A percentile compares a stretch with the other conserved stretches of the same genome.
These are phyloP conservation scores for Vigna trinervia DNA, from an alignment of 306 rosid species.

Conservation along the genomic window DNA sequence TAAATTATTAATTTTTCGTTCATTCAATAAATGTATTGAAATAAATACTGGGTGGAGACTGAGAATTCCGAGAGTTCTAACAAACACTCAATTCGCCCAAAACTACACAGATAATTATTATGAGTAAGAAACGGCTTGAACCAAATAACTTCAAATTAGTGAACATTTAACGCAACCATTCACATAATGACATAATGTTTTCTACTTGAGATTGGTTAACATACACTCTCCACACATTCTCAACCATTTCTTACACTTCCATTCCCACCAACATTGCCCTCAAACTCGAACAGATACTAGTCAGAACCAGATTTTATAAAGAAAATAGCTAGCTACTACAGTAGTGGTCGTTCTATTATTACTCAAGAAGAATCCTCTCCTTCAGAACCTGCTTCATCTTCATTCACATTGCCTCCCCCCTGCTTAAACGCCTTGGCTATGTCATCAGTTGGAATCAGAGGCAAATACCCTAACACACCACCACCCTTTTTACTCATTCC, in stretches of 20 bases:
- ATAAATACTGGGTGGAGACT: too few relatives aligned
- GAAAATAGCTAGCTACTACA: not conserved
- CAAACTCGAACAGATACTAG: constrained; percentile 8
- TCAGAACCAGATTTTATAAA: not conserved
- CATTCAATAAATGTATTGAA: too few relatives aligned
- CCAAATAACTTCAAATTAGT: not conserved
- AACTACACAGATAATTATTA: not conserved
- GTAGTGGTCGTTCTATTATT: not conserved
- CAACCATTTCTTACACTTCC: constrained; percentile 45
- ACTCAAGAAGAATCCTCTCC: constrained; percentile 50
- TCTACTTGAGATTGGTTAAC: not conserved
- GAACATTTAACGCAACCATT: not conserved
- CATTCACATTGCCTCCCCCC: constrained; percentile 49
- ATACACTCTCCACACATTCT: constrained; percentile 20
- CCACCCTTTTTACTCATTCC: constrained; percentile 55
- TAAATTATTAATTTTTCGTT: too few relatives aligned
- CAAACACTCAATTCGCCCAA: not conserved
- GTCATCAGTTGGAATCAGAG: constrained; percentile 74
- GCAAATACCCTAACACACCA: constrained; percentile 57
- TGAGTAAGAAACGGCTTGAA: not conserved
- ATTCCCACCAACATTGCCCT: not conserved
- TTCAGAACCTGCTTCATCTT: constrained; percentile 11
- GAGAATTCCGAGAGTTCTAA: not conserved
- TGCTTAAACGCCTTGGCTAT: constrained; percentile 60
- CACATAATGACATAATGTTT: constrained; percentile 13